Percentiles rank a stretch among this genome's conserved stretches.
phyloP scores from a whole-genome alignment of 2,329 filamentous ascomycete species.

The Tolypocladium ophioglossoides region DNA sequence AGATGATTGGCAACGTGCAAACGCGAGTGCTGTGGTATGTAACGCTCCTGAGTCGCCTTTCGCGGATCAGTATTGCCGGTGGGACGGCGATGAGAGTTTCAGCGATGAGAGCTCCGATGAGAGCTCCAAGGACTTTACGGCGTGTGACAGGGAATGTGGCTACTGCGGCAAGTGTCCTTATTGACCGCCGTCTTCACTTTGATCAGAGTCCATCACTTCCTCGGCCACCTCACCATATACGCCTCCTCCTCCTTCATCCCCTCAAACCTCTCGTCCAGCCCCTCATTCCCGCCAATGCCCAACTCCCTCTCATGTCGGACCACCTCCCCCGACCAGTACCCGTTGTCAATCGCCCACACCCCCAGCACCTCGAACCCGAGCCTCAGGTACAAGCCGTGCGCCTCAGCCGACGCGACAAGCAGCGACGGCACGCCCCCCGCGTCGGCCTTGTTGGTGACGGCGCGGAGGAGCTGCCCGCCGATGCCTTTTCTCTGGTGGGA shows the following conservation, averaged over 20 bases:
- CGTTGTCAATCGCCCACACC: conserved; percentile 9
- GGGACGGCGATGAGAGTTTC: too few species aligned
- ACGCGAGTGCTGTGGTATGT: too few species aligned
- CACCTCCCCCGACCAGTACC: conserved; percentile 6
- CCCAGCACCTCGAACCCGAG: conserved; percentile 9
- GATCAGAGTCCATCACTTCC: too few species aligned
- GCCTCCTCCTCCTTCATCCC: conserved; percentile 9
- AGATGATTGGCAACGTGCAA: too few species aligned
- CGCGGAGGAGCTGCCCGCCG: conserved; percentile 6
- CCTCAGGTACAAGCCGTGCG: conserved; percentile 7
- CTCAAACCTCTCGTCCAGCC: conserved; percentile 5
- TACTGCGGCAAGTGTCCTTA: too few species aligned
- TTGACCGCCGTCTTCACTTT: too few species aligned
- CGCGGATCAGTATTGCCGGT: too few species aligned
- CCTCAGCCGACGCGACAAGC: conserved; percentile 12
- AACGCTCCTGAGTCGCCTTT: too few species aligned
- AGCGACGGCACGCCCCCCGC: conserved; percentile 2
- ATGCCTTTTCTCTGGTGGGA: conserved; percentile 10
- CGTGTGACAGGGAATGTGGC: too few species aligned
- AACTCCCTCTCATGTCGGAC: conserved; percentile 2
- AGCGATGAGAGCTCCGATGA: too few species aligned
- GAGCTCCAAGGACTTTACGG: too few species aligned
- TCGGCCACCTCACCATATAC: too few species aligned
- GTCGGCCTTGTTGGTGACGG: conserved; percentile 5
- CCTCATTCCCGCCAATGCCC: conserved; percentile 4